A percentile compares a stretch with the other conserved stretches of the same genome.
These are phyloP conservation scores for Alternaria arbusti DNA, from an alignment of 2,329 filamentous ascomycete species.

Conservation along the genomic window DNA sequence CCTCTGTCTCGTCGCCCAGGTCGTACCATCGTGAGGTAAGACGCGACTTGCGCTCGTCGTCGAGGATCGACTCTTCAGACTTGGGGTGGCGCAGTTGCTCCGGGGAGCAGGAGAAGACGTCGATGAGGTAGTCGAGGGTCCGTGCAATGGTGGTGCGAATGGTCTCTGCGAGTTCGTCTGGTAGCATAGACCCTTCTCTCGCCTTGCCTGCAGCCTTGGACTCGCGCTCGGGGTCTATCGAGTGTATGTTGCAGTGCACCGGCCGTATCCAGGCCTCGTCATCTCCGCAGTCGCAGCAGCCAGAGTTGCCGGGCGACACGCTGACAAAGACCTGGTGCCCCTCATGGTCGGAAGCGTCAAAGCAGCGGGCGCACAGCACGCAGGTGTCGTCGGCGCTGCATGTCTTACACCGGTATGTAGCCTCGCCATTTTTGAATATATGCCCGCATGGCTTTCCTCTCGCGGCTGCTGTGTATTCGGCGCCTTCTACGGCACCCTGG, in stretches of 20 bases:
- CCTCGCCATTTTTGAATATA: conserved; percentile 94
- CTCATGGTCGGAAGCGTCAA: conserved; percentile 92
- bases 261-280: conserved; percentile 90
- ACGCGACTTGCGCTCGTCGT: conserved; percentile 82
- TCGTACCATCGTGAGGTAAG: conserved; percentile 76
- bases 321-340: conserved; percentile 90
- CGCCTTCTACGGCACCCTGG: conserved; percentile 90
- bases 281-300: conserved; percentile 97
- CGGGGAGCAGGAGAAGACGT: conserved; percentile 96
- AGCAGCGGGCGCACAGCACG: conserved; percentile 91
- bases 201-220: conserved; percentile 63
- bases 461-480: conserved; percentile 91
- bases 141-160: conserved; percentile 86
- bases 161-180: conserved; percentile 75
- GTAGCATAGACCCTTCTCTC: conserved; percentile 62
- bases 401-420: conserved; percentile 91
- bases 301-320: conserved; percentile 87
- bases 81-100: conserved; percentile 91
- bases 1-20: conserved; percentile 64
- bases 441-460: conserved; percentile 94
- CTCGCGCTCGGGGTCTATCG: conserved; percentile 54
- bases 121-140: conserved; percentile 92
- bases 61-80: conserved; percentile 77
- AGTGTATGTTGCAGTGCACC: conserved; percentile 93
- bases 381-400: conserved; percentile 95